Evolutionary conservation across 306 rosid genomes (phyloP), one percentile per base, ranked within the genome.

Genomic region (Lablab purpureus): DNA sequence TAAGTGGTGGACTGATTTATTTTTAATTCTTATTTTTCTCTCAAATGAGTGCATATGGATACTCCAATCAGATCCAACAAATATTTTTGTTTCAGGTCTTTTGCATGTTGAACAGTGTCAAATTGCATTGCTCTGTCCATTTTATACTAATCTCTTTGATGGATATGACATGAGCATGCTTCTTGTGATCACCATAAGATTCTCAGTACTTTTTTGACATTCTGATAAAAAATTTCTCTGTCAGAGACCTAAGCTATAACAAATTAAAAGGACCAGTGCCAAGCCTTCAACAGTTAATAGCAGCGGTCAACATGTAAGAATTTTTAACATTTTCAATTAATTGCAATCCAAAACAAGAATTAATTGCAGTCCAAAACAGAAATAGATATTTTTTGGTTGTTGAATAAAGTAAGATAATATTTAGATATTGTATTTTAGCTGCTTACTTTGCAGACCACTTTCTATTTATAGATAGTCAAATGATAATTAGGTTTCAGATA

Each of bases 161-260:
- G 23, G 28, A 17, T 67, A 41, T 37, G 27, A 40, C 65, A 19
- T 52, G 25, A 30, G 5, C 21, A 34, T 9, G 50, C 28, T n/a
- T 73, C 14, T 69, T 66, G 15, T n/a, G n/a, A n/a, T n/a, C n/a
- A n/a, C n/a, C n/a, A n/a, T n/a, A n/a, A n/a, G n/a, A n/a, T 11
- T 46, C 43, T 22, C 51, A 5, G 27, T 4, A 37, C 41, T 51
- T 37, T 51, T 73, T n/a, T 60, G 28, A 40, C 45, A 18, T 64
- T 51, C 12, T 65, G 70, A 2, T 54, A 32, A 17, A 43, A 37
- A 36, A 27, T 30, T 68, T 81, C 28, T 36, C 47, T 71, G 70
- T 52, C 93, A 92, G 93, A 72, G 97, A 92, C 77, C 87, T 92
- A 37, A 90, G 97, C 83, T 92, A 84, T 43, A 90, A 92, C 85